phyloP scores from a whole-genome alignment of 306 rosid genomes.

The Pachyrhizus erosus region DNA sequence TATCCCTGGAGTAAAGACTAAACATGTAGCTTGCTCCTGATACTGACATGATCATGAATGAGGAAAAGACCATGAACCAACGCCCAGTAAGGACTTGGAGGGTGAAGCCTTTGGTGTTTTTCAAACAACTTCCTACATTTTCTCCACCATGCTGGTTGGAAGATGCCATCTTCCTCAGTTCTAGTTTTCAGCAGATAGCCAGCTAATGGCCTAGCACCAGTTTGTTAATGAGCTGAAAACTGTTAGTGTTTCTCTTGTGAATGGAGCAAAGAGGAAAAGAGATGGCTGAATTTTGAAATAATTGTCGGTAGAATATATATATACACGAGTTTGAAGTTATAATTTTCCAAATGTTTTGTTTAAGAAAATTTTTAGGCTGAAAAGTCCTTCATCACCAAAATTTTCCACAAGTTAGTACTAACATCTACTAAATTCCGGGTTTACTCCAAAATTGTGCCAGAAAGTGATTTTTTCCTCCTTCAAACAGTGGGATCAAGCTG shows the following conservation, averaged over 20 bases:
- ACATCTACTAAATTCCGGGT: too few species aligned
- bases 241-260: neutral
- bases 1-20: too few species aligned
- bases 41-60: conserved; percentile 52
- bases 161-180: too few species aligned
- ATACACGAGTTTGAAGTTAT: neutral
- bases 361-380: neutral
- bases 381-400: neutral
- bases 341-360: neutral
- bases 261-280: neutral
- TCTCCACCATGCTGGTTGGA: too few species aligned
- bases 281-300: neutral
- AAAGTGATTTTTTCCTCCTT: too few species aligned
- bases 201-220: too few species aligned
- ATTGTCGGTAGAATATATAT: too few species aligned
- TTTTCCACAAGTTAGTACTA: too few species aligned
- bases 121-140: too few species aligned
- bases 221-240: neutral
- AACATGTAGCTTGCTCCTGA: conserved; percentile 60
- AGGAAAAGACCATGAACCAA: conserved; percentile 53
- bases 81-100: conserved; percentile 47
- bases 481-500: too few species aligned
- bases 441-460: too few species aligned
- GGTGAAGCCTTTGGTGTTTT: neutral
- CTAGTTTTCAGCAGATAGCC: too few species aligned